phyloP scores from a whole-genome alignment of 2,329 filamentous ascomycete species.

The Phaeosphaeriaceae sp. region DNA sequence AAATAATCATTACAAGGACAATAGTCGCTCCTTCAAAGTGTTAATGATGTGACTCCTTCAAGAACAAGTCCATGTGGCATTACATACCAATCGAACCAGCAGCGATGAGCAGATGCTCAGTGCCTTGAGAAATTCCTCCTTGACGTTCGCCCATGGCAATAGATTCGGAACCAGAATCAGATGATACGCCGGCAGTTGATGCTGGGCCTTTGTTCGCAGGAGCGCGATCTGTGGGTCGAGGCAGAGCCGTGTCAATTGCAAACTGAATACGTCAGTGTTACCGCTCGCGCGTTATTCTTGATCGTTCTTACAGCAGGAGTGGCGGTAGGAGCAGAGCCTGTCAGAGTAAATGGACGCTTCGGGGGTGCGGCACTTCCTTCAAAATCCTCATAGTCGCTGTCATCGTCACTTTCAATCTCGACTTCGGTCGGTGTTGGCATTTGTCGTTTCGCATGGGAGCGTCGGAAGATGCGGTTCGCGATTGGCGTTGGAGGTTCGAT shows the following conservation, averaged over 20 bases:
- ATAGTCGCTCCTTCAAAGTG: conserved; percentile 44
- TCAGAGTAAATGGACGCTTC: conserved; percentile 4
- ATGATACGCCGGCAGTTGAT: conserved; percentile 33
- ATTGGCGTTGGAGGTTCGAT: conserved; percentile 26
- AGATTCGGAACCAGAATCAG: conserved; percentile 25
- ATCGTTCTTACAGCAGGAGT: conserved; percentile 26
- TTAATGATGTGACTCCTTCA: conserved; percentile 16
- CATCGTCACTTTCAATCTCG: conserved; percentile 12
- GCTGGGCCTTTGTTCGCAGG: conserved; percentile 31
- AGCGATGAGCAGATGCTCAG: conserved; percentile 50
- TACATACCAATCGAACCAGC: conserved; percentile 49
- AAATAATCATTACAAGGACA: conserved; percentile 45
- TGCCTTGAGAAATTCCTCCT: conserved; percentile 43
- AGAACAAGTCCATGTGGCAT: too few relatives aligned
- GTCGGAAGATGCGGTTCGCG: conserved; percentile 19
- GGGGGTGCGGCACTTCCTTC: conserved; percentile 3
- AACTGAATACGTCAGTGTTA: conserved; percentile 30
- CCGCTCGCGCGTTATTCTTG: background rate
- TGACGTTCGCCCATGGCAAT: conserved; percentile 18
- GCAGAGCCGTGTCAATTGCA: conserved; percentile 29
- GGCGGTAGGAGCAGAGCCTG: conserved; percentile 11
- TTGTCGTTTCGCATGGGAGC: conserved; percentile 21
- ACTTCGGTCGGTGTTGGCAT: conserved; percentile 6
- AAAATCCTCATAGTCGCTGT: conserved; percentile 23
- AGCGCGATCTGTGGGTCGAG: conserved; percentile 21